A percentile compares a stretch with the other conserved stretches of the same genome.
These are phyloP conservation scores for Echeveria elegans DNA, from an alignment of 164 flowering plant species.

Conservation along the genomic window DNA sequence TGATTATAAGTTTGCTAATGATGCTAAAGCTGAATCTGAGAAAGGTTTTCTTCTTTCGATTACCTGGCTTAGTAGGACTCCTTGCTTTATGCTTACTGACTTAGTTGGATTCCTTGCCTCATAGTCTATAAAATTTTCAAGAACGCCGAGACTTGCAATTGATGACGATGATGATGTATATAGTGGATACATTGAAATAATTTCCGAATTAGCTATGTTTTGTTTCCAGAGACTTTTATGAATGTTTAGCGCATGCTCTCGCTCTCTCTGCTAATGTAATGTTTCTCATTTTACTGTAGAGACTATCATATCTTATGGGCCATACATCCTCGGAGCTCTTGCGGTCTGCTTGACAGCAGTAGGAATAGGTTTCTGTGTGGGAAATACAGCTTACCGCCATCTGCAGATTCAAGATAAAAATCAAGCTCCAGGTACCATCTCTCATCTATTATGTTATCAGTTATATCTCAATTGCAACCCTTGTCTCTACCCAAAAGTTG, in stretches of 20 bases:
- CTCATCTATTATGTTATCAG: not conserved
- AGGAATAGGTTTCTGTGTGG: not conserved
- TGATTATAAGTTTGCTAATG: slow-evolving; percentile 13
- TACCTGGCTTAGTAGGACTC: not conserved
- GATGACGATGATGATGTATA: too few species aligned
- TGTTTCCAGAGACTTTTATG: not conserved
- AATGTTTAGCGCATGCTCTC: not conserved
- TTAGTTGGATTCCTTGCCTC: not conserved
- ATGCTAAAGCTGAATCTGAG: not conserved
- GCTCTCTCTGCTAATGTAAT: not conserved
- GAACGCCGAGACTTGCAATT: not conserved
- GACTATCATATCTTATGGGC: not conserved
- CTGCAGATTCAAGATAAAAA: not conserved
- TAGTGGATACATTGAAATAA: not conserved
- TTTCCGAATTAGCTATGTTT: not conserved
- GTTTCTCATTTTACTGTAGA: not conserved
- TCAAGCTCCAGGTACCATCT: not conserved
- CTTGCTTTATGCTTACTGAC: not conserved
- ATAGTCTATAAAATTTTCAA: not conserved
- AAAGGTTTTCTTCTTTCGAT: slow-evolving; percentile 5
- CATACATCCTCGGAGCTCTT: not conserved
- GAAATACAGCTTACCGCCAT: not conserved
- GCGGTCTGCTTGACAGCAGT: not conserved
- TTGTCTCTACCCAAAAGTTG: not conserved
- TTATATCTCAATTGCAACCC: not conserved